Base-by-base conservation (phyloP, 2,329 filamentous ascomycete genomes). In the Colletotrichum australisinense region DNA sequence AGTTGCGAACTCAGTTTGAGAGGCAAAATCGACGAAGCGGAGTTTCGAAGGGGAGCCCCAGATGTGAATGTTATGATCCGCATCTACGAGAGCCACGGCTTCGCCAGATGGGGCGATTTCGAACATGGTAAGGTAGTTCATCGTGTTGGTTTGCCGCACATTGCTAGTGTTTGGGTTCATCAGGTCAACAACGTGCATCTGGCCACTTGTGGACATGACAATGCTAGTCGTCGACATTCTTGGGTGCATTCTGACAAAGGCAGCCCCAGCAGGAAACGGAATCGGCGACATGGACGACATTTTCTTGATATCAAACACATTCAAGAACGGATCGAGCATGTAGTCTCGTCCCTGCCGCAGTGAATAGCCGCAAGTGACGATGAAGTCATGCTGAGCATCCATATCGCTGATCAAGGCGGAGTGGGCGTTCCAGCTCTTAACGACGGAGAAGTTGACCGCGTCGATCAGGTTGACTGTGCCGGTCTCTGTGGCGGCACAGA, bases 201-300 rank as follows among this genome's bases (percentile, higher is more conserved):
- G 95, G 1, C 97, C 97, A 56, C 91, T 93, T 79, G 97, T 95
- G 3, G 96, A 98, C 32, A 95, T 92, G 63, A 99, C 94, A 74
- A 99, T 95, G 78, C 94, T 96, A 0, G 97, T 98, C 0, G 97
- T 98, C 24, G 95, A 93, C 90, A 99, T 94, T 78, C 95, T 93
- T 1, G 97, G 97, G 81, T 99, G 97, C 93, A 99, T 97, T 72
- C 97, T 92, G 55, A 98, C 95, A 84, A 95, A 97, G 46, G 97
- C 96, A 49, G 96, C 97, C 11, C 97, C 95, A 2, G 95, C 93
- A 70, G 97, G 96, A 77, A 93, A 99, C 0, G 97, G 94, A 55
- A 99, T 96, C 0, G 97, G 97, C 5, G 95, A 93, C 80, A 98
- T 90, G 26, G 95, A 95, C 22, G 91, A 90, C 85, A 98, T 90